Conservation (phyloP, 331 rosid genomes). For the Quercus tomentella region DNA sequence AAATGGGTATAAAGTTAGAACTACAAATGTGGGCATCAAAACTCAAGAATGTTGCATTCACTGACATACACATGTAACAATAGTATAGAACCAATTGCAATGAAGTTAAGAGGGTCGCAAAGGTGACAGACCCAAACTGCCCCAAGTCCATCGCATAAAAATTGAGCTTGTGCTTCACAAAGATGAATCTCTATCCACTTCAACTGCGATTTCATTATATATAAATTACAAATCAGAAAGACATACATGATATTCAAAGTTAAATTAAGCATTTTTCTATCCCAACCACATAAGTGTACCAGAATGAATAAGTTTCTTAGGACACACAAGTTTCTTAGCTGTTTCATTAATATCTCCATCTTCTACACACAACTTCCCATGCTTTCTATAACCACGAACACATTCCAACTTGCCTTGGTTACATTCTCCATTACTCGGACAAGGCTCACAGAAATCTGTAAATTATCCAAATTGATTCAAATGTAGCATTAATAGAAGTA, state of each 20-base stretch:
- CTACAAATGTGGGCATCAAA: constrained; percentile 8
- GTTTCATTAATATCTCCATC: constrained; percentile 71
- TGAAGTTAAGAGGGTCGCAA: constrained; percentile 5
- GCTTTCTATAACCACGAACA: constrained; percentile 56
- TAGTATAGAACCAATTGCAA: not conserved
- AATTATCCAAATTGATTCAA: not conserved
- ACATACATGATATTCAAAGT: not conserved
- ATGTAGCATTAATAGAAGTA: not conserved
- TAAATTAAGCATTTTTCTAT: not conserved
- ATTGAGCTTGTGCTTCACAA: constrained; percentile 63
- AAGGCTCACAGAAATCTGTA: constrained; percentile 78
- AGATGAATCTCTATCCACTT: constrained; percentile 52
- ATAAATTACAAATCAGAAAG: constrained; percentile 20
- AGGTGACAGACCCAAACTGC: constrained; percentile 65
- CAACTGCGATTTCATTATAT: constrained; percentile 33
- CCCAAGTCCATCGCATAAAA: constrained; percentile 65
- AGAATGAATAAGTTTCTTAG: constrained; percentile 9
- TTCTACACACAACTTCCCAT: constrained; percentile 63
- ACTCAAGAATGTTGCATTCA: not conserved
- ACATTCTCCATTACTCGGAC: constrained; percentile 80
- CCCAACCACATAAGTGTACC: constrained; percentile 15
- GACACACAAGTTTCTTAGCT: constrained; percentile 69
- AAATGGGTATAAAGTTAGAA: constrained; percentile 15
- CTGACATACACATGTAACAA: not conserved
- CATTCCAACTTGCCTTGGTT: constrained; percentile 64